Conservation (phyloP, 202 grass and related monocot genomes). For the Schoenoplectus tabernaemontani region DNA sequence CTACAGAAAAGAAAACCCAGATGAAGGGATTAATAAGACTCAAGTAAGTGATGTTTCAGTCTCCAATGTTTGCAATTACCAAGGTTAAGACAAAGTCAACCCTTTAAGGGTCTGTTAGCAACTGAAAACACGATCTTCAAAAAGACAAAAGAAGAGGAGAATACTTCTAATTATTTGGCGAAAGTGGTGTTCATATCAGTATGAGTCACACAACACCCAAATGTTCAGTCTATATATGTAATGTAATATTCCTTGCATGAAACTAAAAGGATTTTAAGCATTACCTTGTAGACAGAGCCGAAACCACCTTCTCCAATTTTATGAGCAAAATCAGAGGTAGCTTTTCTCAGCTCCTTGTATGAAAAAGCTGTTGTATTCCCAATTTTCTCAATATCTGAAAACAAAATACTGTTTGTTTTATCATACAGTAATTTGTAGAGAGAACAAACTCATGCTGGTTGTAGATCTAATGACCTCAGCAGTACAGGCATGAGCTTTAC, state of each 20-base stretch:
- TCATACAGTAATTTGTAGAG: not conserved
- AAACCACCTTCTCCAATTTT: constrained; percentile 84
- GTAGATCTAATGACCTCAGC: not conserved
- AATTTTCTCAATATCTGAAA: constrained; percentile 38
- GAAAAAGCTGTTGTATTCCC: constrained; percentile 48
- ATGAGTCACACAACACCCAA: not conserved
- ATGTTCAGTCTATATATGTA: not conserved
- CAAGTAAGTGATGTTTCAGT: not conserved
- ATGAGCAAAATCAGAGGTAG: constrained; percentile 54
- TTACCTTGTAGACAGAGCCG: constrained; percentile 82
- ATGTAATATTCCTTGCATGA: not conserved
- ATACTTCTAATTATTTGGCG: not conserved
- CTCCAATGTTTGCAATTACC: not conserved
- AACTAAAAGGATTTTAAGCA: not conserved
- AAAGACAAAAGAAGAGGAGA: not conserved
- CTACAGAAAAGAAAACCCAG: not conserved
- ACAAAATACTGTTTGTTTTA: not conserved
- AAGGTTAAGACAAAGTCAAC: not conserved
- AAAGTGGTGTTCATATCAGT: not conserved
- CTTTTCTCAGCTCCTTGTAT: constrained; percentile 56
- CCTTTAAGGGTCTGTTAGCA: not conserved
- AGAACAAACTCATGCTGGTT: not conserved
- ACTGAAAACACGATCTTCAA: not conserved
- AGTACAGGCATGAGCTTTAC: not conserved
- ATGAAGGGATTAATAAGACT: not conserved